Base-by-base conservation (phyloP, 1,284 basidiomycete species). In the Boletus semigastroideus region DNA sequence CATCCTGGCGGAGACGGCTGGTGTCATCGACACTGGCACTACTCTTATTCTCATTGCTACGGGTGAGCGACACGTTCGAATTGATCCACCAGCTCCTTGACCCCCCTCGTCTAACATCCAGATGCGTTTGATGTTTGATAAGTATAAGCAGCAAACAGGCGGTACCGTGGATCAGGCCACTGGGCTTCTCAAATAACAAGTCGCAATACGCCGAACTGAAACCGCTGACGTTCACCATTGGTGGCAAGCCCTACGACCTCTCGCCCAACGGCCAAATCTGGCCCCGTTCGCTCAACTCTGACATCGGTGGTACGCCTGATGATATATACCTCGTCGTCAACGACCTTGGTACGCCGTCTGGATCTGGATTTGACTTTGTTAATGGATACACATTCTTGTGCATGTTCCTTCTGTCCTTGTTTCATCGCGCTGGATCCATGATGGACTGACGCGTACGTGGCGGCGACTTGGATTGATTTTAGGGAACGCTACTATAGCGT, bases 211-310 rank as follows among this genome's bases (percentile, higher is more conserved):
- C 0, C n/a, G 36, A 19, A 1, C 11, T 61, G 34, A 1, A 53
- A 37, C 1, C 44, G 0, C 38, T 64, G 5, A 30, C 16, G 4
- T 61, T 61, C 31, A 7, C 61, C 40, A 72, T 79, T 46, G 72
- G 70, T 14, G 9, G 38, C 40, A 52, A 75, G 57, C 62, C 66
- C 5, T 36, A 25, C 4, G 25, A 74, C 56, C 60, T 82, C 22
- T 74, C 72, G 8, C 58, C 74, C 4, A 76, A 82, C 56, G 80
- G 73, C 5, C 80, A 82, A 64, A 76, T 78, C 56, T 80, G 76
- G 76, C 79, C 80, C 10, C 74, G 77, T 48, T 53, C 66, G 34
- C 67, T 76, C 53, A 80, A 81, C 67, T 48, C 54, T 3, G 50
- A 45, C n/a, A 63, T 80, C 41, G 76, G 77, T 37, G 78, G 74